Base-by-base conservation (phyloP, 352 stramenopile genomes). In the Phytophthora megakarya region DNA sequence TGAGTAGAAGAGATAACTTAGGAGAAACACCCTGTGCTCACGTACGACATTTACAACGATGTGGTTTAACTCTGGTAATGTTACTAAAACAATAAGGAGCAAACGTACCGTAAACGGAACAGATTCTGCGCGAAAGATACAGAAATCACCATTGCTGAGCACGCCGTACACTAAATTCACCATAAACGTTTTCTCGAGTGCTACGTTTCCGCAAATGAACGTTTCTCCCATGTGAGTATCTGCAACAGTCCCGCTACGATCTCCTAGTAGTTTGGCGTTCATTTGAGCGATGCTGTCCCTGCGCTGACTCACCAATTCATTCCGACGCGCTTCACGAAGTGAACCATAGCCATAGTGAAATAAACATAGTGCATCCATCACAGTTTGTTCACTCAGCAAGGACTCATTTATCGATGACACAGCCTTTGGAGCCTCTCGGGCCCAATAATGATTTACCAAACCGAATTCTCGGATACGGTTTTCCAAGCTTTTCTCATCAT, bases 321-420 rank as follows among this genome's bases (percentile, higher is more conserved):
- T 80, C 2, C 67, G 69, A 8, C 70, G 72, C 3, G 80, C 74
- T 55, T 93, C 82, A 1, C 84, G 75, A 7, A 92, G 58, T 32
- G 73, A 89, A 0, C 58, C 71, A 40, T 81, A 80, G 7, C 83
- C 85, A 38, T 92, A 92, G 42, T 94, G 85, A 19, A 89, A 89
- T 52, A 90, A 49, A 38, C 76, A 88, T 11, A 94, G 54, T 22
- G 81, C 83, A 23, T 86, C 70, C 54, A 91, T 75, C 19, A 92
- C 77, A n/a, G 87, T 90, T 18, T 21, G 49, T 67, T 92, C 81
- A 18, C 84, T 78, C n/a, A 93, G 42, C 18, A 94, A 76, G 0
- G 72, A 68, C 44, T 92, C 83, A 9, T 70, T 64, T 26, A 94
- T 74, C 25, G 70, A 81, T 2, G 64, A 61, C 22, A 61, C 35